Base-by-base conservation (phyloP, 2,329 filamentous ascomycete species). In the Ophiosphaerella narmari region DNA sequence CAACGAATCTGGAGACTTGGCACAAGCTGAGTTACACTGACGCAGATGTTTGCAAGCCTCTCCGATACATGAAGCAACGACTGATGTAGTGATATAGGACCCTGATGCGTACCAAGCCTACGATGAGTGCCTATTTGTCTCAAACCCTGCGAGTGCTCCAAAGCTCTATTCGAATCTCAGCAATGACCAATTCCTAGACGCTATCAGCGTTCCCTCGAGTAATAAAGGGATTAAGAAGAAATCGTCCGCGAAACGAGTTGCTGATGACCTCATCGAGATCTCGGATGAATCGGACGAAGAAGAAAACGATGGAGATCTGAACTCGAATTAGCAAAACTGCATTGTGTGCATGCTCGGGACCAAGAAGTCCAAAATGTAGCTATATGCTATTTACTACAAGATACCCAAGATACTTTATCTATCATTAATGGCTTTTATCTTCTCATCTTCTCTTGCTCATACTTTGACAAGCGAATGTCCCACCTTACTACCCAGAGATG, bases 1-100 rank as follows among this genome's bases (percentile, higher is more conserved):
- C 81, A 38, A 91, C 95, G 37, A 89, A 95, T 75, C 83, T 86
- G 44, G 93, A 99, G 70, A 78, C 81, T 48, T 99, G 94, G 94
- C 83, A 85, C 57, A 83, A 81, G 54, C 82, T 96, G 71, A 80
- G 85, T 54, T 97, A 92, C 78, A 82, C 88, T 43, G 90, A 96
- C 68, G 90, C 95, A 71, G 88, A 94, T 65, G 84, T 80, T 62
- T 45, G 60, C 2, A 35, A n/a, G 14, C 14, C 33, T 4, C 8
- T 5, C 23, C 37, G 7, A 39, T 29, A 32, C 29, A 8, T 21
- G 3, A 18, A 24, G n/a, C 11, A 14, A 12, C 29, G 14, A 39
- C 53, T 63, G 13, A 57, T 36, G 12, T 23, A 8, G 23, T n/a
- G 14, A 8, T 21, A n/a, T 26, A 80, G 77, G 76, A 86, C 47